Conservation (phyloP, 169 alveolate species). For the Plasmodium reichenowi region DNA sequence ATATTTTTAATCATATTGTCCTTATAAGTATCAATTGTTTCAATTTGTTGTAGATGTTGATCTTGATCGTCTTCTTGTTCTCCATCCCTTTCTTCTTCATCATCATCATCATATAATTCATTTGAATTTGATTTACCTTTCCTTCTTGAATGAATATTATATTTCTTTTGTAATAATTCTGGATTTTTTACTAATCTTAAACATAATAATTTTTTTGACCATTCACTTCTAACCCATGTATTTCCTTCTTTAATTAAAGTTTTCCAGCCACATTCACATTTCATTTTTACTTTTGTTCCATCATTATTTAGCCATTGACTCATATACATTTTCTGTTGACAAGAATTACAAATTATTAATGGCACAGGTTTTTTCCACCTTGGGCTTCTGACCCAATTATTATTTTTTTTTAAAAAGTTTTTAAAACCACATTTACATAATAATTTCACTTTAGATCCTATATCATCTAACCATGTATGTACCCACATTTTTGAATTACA, state of each 20-base stretch:
- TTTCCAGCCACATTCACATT: conserved; percentile 77
- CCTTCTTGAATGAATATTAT: conserved; percentile 42
- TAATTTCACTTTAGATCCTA: conserved; percentile 73
- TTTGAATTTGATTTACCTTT: conserved; percentile 34
- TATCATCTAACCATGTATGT: conserved; percentile 77
- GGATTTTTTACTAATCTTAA: conserved; percentile 62
- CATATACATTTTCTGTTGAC: conserved; percentile 73
- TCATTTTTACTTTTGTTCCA: conserved; percentile 76
- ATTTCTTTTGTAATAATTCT: conserved; percentile 44
- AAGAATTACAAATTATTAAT: conserved; percentile 66
- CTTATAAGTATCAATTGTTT: too few relatives aligned
- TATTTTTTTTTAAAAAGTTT: conserved; percentile 61
- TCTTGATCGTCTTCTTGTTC: too few relatives aligned
- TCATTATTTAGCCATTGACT: conserved; percentile 76
- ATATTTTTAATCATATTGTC: too few relatives aligned
- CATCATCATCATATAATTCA: conserved; percentile 17
- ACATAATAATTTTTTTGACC: conserved; percentile 74
- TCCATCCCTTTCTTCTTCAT: neutral
- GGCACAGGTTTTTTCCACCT: conserved; percentile 76
- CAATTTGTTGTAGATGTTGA: too few relatives aligned
- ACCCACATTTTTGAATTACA: conserved; percentile 77
- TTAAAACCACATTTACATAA: conserved; percentile 76
- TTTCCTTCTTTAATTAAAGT: conserved; percentile 70
- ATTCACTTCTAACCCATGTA: conserved; percentile 77
- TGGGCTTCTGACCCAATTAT: conserved; percentile 77